Conservation (phyloP, 345 rosid genomes). For the Ricinus communis region DNA sequence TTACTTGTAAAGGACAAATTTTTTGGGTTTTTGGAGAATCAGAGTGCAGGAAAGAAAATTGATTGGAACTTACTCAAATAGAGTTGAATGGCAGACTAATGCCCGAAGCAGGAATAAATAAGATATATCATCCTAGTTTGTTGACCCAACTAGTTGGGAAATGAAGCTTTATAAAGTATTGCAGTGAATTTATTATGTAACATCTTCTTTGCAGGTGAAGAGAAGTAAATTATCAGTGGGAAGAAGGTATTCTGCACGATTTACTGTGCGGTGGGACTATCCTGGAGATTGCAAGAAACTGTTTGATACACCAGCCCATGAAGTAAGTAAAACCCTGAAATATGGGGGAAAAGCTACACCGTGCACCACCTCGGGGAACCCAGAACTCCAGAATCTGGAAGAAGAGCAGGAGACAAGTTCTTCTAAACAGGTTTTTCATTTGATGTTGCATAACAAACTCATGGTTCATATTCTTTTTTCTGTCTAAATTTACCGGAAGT, state of each 20-base stretch:
- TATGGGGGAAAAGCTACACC: slow-evolving; percentile 26
- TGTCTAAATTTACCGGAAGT: background rate
- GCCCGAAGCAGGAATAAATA: background rate
- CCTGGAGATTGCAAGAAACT: slow-evolving; percentile 40
- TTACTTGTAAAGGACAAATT: background rate
- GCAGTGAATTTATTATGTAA: background rate
- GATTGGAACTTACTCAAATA: background rate
- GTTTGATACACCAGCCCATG: slow-evolving; percentile 39
- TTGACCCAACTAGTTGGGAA: background rate
- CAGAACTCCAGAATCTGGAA: slow-evolving; percentile 18
- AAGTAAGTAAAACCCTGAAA: slow-evolving; percentile 25
- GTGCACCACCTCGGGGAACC: slow-evolving; percentile 27
- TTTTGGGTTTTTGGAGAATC: background rate
- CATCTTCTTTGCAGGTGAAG: slow-evolving; percentile 37
- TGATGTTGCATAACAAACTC: background rate
- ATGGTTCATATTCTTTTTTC: background rate
- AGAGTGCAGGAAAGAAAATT: background rate
- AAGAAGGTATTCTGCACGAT: slow-evolving; percentile 60
- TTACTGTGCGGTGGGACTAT: slow-evolving; percentile 45
- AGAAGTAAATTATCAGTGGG: slow-evolving; percentile 37
- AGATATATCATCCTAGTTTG: background rate
- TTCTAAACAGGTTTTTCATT: slow-evolving; percentile 42
- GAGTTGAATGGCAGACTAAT: background rate
- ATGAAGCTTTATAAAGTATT: background rate
- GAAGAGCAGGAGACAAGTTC: slow-evolving; percentile 18